Evolutionary conservation across 2,329 filamentous ascomycete species (phyloP), one percentile per base, ranked within the genome.

Genomic region (Aspergillus transmontanensis): DNA sequence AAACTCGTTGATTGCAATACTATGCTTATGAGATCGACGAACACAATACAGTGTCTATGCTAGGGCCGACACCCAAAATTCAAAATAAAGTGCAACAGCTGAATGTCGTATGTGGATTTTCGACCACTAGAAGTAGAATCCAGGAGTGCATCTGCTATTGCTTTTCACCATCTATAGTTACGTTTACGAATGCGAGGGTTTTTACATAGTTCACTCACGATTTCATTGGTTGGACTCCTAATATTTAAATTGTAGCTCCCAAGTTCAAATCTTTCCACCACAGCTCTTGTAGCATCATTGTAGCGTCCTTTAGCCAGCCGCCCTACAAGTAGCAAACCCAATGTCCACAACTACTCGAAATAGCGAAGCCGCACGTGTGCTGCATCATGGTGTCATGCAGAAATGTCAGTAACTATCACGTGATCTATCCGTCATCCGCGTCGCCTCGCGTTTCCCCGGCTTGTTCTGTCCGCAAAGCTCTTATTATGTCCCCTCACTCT

Each of bases 1-100:
- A 97, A 82, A 83, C 75, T 78, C 72, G 77, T 79, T 75, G 66
- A 66, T 69, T 74, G 74, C 73, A 74, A 73, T 73, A 69, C 76
- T 74, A 71, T 71, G 71, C 71, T 78, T 75, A 79, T 77, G 77
- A 79, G 72, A 76, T 76, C 77, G 77, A 80, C 75, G 77, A 79
- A 75, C 74, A 72, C 75, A 75, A 77, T 75, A 75, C 73, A 75
- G 72, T 75, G 68, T 70, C 70, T 61, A 66, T 59, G 64, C 64
- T 68, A 68, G 65, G 66, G 65, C 60, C 32, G 28, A 62, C 57
- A 55, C 59, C 62, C 56, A 63, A 69, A 69, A 69, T 69, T 73
- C 71, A 72, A 69, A 71, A 64, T 64, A 66, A 71, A 60, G 67
- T 64, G 69, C 68, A 66, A 64, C 66, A 66, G 67, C 67, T 72